Evolutionary conservation across 768 basidiomycete species (phyloP).

Genomic region (Neoboletus brunneissimus): DNA sequence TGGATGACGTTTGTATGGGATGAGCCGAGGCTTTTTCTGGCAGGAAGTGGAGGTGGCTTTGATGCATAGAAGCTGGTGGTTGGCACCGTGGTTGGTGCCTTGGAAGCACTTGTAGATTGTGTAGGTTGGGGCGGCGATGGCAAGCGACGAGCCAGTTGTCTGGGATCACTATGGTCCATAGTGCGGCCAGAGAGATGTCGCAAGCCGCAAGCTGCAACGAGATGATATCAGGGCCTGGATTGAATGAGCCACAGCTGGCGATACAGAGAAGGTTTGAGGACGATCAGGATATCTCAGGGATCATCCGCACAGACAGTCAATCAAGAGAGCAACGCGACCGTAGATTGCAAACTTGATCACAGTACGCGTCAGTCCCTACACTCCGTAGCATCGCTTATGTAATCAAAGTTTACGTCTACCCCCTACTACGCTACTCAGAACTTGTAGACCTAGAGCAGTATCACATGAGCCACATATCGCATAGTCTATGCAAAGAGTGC

Average conservation of each 20-base stretch:
- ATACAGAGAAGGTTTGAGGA: neutral
- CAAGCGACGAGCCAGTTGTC: conserved; percentile 32
- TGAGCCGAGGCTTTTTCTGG: conserved; percentile 35
- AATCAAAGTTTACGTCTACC: conserved; percentile 20
- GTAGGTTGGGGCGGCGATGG: conserved; percentile 46
- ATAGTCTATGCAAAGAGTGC: neutral
- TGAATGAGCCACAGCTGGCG: neutral
- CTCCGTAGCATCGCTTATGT: conserved; percentile 23
- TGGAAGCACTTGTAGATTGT: conserved; percentile 31
- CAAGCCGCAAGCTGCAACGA: neutral
- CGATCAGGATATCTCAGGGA: conserved; percentile 19
- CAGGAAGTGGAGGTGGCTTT: conserved; percentile 37
- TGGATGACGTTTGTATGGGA: conserved; percentile 36
- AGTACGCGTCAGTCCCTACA: conserved; percentile 25
- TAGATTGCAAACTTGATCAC: conserved; percentile 22
- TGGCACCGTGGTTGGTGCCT: conserved; percentile 23
- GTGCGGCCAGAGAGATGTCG: conserved; percentile 1
- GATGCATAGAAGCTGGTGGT: conserved; percentile 30
- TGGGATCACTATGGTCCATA: conserved; percentile 51
- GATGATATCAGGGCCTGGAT: conserved; percentile 8
- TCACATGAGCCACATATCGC: neutral
- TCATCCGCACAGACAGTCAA: conserved; percentile 8
- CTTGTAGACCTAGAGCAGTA: conserved; percentile 37
- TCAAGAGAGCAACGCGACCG: conserved; percentile 2
- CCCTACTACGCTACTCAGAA: conserved; percentile 27